phyloP scores from a whole-genome alignment of 2,329 filamentous ascomycete species.

The Neofusicoccum cordaticola region DNA sequence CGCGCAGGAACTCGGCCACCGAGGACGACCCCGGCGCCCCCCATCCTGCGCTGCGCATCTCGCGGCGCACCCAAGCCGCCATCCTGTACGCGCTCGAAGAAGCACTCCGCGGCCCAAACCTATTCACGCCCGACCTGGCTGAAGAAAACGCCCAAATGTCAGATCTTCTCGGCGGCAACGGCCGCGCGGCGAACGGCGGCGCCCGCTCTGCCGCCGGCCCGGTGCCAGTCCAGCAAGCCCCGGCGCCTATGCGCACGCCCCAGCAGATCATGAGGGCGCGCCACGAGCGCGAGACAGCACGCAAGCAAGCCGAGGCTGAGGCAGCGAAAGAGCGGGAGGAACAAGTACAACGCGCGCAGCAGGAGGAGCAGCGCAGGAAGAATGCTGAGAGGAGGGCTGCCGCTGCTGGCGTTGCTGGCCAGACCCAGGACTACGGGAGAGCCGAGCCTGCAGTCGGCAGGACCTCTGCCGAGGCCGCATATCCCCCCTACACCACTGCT shows the following conservation, averaged over 20 bases:
- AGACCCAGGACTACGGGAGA: conserved; percentile 9
- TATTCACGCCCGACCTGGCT: conserved; percentile 77
- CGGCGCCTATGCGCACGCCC: conserved; percentile 71
- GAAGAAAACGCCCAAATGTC: conserved; percentile 94
- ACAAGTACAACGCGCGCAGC: conserved; percentile 52
- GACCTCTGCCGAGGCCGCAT: conserved; percentile 4
- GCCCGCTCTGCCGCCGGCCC: conserved; percentile 51
- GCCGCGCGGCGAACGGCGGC: conserved; percentile 56
- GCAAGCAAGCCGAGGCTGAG: conserved; percentile 66
- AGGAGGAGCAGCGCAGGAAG: conserved; percentile 49
- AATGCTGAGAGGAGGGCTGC: conserved; percentile 62
- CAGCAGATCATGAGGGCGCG: conserved; percentile 90
- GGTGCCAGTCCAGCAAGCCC: conserved; percentile 51
- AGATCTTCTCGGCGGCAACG: conserved; percentile 67
- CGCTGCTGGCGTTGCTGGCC: conserved; percentile 52
- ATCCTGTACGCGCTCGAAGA: conserved; percentile 92
- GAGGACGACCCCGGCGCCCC: conserved; percentile 35
- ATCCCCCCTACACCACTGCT: conserved; percentile 1
- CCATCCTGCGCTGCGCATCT: conserved; percentile 66
- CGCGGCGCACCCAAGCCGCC: conserved; percentile 79
- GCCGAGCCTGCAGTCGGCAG: conserved; percentile 4
- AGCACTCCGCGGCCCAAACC: conserved; percentile 75
- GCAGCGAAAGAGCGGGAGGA: conserved; percentile 48
- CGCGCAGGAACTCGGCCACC: conserved; percentile 32
- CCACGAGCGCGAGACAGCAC: conserved; percentile 66